phyloP scores from a whole-genome alignment of 208 protist genomes.

The Acanthamoeba sp. region DNA sequence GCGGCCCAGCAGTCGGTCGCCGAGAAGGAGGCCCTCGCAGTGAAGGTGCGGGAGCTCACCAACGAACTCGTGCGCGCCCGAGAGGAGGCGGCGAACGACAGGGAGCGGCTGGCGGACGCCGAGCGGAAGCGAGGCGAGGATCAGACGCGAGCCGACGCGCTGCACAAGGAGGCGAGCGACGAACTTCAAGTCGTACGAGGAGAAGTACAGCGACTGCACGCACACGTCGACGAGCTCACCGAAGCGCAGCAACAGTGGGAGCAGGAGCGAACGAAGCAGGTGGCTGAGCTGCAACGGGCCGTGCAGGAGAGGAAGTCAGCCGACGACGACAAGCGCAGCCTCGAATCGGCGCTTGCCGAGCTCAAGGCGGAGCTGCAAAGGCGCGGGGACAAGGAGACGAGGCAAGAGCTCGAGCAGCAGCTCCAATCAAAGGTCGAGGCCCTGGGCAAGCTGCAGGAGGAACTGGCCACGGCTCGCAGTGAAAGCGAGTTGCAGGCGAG shows the following conservation, averaged over 20 bases:
- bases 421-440: background rate
- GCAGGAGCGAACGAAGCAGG: background rate
- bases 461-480: background rate
- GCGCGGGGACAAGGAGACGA: background rate
- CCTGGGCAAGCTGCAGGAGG: constrained; percentile 5
- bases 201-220: background rate
- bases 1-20: background rate
- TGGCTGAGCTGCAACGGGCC: background rate
- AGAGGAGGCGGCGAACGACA: background rate
- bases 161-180: background rate
- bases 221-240: background rate
- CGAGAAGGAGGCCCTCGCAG: background rate
- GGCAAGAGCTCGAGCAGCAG: background rate
- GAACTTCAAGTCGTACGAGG: background rate
- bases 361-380: background rate
- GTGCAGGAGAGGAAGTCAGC: background rate
- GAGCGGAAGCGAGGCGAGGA: background rate
- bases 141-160: background rate
- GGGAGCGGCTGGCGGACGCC: background rate
- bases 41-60: constrained; percentile 37
- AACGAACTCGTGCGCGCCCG: background rate
- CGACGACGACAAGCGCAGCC: background rate
- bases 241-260: background rate
- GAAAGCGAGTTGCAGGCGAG: background rate
- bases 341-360: background rate